Evolutionary conservation across 495 filamentous ascomycete species (phyloP).

Genomic region (Trichoderma virens): DNA sequence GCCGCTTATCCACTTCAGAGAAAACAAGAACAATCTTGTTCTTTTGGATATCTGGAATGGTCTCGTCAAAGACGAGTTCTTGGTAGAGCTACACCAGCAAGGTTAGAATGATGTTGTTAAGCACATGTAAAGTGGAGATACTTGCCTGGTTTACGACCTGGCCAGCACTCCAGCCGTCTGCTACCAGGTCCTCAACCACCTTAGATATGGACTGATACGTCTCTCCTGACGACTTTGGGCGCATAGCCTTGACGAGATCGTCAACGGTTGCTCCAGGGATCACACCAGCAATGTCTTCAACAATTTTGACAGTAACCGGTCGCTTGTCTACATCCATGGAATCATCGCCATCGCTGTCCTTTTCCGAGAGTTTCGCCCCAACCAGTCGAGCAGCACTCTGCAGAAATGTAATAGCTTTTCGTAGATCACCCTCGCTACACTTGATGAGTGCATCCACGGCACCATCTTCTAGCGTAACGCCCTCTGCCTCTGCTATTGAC

Average conservation of each 20-base stretch:
- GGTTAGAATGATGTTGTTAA: constrained; percentile 13
- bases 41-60: constrained; percentile 75
- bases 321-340: constrained; percentile 49
- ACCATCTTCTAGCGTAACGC: constrained; percentile 64
- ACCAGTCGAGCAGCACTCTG: constrained; percentile 83
- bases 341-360: constrained; percentile 37
- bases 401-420: constrained; percentile 92
- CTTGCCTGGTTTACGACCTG: constrained; percentile 73
- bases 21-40: constrained; percentile 84
- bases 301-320: constrained; percentile 62
- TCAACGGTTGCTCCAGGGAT: constrained; percentile 71
- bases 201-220: constrained; percentile 67
- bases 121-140: neutral
- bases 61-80: constrained; percentile 72
- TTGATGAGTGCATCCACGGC: constrained; percentile 75
- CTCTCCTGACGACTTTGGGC: constrained; percentile 55
- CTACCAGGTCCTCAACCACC: constrained; percentile 80
- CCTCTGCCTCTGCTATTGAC: constrained; percentile 73
- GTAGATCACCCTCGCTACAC: constrained; percentile 86
- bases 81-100: constrained; percentile 65
- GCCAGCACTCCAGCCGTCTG: constrained; percentile 96
- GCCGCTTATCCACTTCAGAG: constrained; percentile 84
- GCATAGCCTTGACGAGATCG: constrained; percentile 64
- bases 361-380: constrained; percentile 43
- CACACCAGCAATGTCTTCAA: constrained; percentile 95